Evolutionary conservation across 2,329 filamentous ascomycete genomes (phyloP), one percentile per base, ranked within the genome.

Genomic region (Penicillium sp.): DNA sequence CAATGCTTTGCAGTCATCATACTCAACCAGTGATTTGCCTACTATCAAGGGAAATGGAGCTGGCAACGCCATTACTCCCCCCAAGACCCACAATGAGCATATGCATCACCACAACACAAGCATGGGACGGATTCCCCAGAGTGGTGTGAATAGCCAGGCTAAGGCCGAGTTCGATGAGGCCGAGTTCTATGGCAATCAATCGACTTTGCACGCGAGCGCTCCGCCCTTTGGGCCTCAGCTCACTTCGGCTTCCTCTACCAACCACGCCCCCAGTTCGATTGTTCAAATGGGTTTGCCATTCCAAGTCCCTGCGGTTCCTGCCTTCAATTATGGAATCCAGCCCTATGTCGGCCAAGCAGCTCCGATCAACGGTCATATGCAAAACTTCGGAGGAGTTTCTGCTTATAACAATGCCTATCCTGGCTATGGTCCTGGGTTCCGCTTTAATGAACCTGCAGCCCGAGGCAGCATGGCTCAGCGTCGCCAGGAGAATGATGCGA

Each of bases 11-110:
- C 90, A 93, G 75, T 88, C 89, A 44, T 97, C 93, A 0, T 97
- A 90, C 78, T 97, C 94, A 10, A 87, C 91, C 53, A 94, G 89
- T 74, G 93, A 97, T 69, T 82, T 97, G 21, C 90, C 92, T 5
- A 96, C 92, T 8, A 81, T 92, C 69, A 96, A 94, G 83, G 88
- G 82, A 64, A 80, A 83, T 53, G 82, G 83, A 54, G 75, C 80
- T 49, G 77, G 82, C 48, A 69, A 69, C 23, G 68, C 72, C 4
- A 71, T 75, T 31, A 78, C 75, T 13, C 68, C 78, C 12, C 76
- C 78, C 52, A 89, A 90, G 70, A 86, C 80, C 6, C 82, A 86
- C 61, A 79, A 82, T 51, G 82, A 87, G 68, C 81, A 83, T 62
- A 78, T 84, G 49, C 84, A 86, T 62, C 83, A 93, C 66, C 90